Conservation (phyloP, 2,329 filamentous ascomycete genomes). For the Botrytis porri region DNA sequence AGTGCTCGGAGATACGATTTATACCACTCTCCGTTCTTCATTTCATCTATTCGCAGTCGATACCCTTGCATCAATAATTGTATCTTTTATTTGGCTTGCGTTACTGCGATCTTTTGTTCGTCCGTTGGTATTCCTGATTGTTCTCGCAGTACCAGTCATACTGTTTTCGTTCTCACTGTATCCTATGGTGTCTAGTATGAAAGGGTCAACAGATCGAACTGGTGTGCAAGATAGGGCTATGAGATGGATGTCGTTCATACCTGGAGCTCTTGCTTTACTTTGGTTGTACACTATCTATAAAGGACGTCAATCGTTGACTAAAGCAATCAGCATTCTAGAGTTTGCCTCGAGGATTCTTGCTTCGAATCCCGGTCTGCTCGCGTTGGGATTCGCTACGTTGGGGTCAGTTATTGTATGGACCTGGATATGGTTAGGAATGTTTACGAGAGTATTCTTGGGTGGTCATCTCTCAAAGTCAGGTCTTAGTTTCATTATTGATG, state of each 20-base stretch:
- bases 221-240: slow-evolving; percentile 84
- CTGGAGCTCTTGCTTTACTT: slow-evolving; percentile 66
- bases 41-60: slow-evolving; percentile 89
- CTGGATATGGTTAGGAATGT: slow-evolving; percentile 96
- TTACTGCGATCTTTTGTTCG: slow-evolving; percentile 83
- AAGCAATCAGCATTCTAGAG: slow-evolving; percentile 84
- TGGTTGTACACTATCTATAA: slow-evolving; percentile 84
- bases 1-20: slow-evolving; percentile 89
- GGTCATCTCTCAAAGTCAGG: slow-evolving; percentile 69
- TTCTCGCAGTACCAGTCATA: slow-evolving; percentile 81
- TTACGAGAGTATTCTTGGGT: slow-evolving; percentile 91
- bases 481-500: slow-evolving; percentile 73
- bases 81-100: slow-evolving; percentile 88
- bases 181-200: slow-evolving; percentile 84
- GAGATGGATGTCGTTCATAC: slow-evolving; percentile 80
- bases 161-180: slow-evolving; percentile 89
- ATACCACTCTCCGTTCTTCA: slow-evolving; percentile 80
- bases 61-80: slow-evolving; percentile 82
- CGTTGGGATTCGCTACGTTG: slow-evolving; percentile 79
- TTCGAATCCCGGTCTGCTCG: slow-evolving; percentile 76
- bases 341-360: slow-evolving; percentile 86
- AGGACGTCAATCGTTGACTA: slow-evolving; percentile 75
- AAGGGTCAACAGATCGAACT: slow-evolving; percentile 68
- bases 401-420: slow-evolving; percentile 80
- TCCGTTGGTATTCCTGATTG: slow-evolving; percentile 74